These are phyloP conservation scores for Trichoderma harzianum DNA, from an alignment of 2,329 filamentous ascomycete genomes.

Conservation along the genomic window DNA sequence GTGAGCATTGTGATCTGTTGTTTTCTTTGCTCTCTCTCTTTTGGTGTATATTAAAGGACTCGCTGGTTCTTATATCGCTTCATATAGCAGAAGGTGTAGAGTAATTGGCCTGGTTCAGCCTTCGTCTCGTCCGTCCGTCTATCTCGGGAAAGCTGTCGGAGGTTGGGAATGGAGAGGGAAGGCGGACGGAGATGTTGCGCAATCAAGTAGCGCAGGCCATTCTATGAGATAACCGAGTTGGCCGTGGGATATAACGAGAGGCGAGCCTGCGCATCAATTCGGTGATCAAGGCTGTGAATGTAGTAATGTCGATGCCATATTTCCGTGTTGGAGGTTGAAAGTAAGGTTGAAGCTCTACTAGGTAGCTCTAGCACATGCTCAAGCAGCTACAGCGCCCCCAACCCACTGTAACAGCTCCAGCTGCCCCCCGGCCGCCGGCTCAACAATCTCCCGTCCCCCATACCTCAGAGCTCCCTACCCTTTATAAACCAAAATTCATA, in stretches of 20 bases:
- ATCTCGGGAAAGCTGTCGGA: background rate
- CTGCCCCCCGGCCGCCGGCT: background rate
- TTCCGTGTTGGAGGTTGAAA: background rate
- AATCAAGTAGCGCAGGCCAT: background rate
- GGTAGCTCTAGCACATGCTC: background rate
- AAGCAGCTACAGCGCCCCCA: background rate
- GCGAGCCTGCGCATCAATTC: background rate
- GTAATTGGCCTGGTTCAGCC: background rate
- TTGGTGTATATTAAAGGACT: background rate
- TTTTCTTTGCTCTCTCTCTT: background rate
- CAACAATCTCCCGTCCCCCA: background rate
- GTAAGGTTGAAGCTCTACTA: background rate
- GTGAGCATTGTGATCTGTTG: slow-evolving; percentile 53
- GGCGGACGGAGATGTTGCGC: background rate
- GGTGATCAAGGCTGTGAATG: background rate
- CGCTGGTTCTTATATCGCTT: background rate
- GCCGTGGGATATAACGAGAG: background rate
- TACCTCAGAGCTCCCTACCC: no score
- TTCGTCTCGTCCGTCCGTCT: background rate
- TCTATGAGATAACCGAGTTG: background rate
- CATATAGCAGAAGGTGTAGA: background rate
- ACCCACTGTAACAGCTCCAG: background rate
- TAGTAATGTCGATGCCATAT: background rate
- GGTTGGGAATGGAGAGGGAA: background rate
- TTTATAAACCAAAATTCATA: slow-evolving; percentile 25